phyloP scores from a whole-genome alignment of 345 rosid species.

The Euclidium syriacum region DNA sequence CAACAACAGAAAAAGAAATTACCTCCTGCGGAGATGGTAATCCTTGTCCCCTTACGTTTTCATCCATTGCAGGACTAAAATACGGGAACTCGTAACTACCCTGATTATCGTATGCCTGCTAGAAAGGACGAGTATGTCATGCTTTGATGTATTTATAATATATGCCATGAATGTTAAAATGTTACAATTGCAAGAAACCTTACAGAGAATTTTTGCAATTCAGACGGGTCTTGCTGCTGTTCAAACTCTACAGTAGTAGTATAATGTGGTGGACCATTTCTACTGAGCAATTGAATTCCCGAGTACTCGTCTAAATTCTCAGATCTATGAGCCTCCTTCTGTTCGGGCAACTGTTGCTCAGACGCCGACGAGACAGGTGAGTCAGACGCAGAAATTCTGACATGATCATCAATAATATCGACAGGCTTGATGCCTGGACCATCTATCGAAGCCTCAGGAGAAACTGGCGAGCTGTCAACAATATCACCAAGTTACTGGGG shows the following conservation, averaged over 20 bases:
- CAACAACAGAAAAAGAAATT: conserved; percentile 17
- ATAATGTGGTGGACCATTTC: conserved; percentile 48
- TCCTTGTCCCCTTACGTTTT: conserved; percentile 51
- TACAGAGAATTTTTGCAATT: conserved; percentile 55
- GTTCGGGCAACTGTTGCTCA: conserved; percentile 52
- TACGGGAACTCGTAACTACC: conserved; percentile 65
- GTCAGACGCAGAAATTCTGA: conserved; percentile 47
- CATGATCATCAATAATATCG: conserved; percentile 48
- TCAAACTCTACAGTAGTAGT: conserved; percentile 53
- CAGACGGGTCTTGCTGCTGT: conserved; percentile 62
- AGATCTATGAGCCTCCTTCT: conserved; percentile 44
- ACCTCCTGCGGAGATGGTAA: conserved; percentile 77
- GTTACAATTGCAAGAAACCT: conserved; percentile 22
- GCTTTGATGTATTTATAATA: not conserved
- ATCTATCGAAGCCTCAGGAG: conserved; percentile 36
- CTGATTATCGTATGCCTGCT: conserved; percentile 31
- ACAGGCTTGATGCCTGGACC: conserved; percentile 40
- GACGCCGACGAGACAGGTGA: conserved; percentile 49
- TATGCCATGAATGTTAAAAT: conserved; percentile 6
- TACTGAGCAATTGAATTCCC: conserved; percentile 53
- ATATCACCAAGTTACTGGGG: not conserved
- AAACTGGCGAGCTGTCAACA: conserved; percentile 44
- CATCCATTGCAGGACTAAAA: conserved; percentile 65
- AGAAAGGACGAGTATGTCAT: not conserved
- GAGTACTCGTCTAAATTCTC: conserved; percentile 47